Evolutionary conservation across 73 alveolate species (phyloP).

Genomic region (Symbiodinium pilosum): DNA sequence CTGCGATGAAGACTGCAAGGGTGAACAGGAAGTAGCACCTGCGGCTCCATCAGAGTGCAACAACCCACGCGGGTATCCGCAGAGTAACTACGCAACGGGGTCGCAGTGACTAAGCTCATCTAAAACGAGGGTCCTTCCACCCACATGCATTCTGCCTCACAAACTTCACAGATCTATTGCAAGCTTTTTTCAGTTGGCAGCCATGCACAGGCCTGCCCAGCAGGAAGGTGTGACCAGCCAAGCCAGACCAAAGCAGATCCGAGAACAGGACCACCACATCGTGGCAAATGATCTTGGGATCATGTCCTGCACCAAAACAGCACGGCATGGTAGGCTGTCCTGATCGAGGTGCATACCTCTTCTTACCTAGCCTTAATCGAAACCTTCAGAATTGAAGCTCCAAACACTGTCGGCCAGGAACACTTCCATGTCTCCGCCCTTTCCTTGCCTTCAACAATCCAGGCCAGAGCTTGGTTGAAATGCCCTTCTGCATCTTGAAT

Average conservation of each 20-base stretch:
- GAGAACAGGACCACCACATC: slow-evolving; percentile 87
- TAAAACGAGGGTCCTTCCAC: no score
- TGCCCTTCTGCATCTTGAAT: slow-evolving; percentile 45
- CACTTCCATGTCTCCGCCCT: neutral
- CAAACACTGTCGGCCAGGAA: neutral
- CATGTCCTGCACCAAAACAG: slow-evolving; percentile 31
- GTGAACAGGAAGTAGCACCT: slow-evolving; percentile 78
- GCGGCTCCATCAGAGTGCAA: no score
- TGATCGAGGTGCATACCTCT: neutral
- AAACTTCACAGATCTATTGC: no score
- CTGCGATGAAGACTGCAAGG: slow-evolving; percentile 64
- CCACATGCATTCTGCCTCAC: no score
- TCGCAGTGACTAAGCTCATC: no score
- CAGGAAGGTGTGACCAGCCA: slow-evolving; percentile 84
- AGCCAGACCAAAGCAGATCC: slow-evolving; percentile 82
- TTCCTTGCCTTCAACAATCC: slow-evolving; percentile 63
- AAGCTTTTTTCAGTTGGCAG: no score
- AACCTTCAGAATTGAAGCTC: no score
- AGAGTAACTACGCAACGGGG: no score
- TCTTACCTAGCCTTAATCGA: no score
- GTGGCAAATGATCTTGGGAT: slow-evolving; percentile 93
- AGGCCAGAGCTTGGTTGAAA: slow-evolving; percentile 57
- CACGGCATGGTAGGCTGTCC: neutral
- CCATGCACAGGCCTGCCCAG: slow-evolving; percentile 48
- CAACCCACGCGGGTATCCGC: no score